Evolutionary conservation across 768 basidiomycete genomes (phyloP).

Genomic region (Punctularia strigosozonata): DNA sequence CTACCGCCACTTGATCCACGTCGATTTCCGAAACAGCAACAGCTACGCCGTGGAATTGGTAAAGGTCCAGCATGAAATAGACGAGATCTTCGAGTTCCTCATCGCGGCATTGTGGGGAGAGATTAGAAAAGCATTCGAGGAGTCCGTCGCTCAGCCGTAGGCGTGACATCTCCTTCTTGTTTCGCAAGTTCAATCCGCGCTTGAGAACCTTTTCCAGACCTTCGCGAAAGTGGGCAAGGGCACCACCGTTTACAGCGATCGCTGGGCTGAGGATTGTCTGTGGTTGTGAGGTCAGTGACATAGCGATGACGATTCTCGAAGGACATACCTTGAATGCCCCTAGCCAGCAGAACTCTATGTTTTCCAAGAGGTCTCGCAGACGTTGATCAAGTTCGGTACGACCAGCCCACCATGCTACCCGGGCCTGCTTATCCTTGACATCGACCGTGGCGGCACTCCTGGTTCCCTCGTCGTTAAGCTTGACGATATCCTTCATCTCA

Average conservation of each 20-base stretch:
- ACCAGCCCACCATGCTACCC: conserved; percentile 79
- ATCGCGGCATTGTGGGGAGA: conserved; percentile 74
- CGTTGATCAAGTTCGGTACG: conserved; percentile 67
- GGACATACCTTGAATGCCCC: conserved; percentile 86
- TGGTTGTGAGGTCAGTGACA: not conserved
- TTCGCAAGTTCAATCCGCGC: conserved; percentile 43
- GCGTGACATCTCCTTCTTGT: conserved; percentile 43
- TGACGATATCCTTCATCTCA: conserved; percentile 74
- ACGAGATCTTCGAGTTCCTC: conserved; percentile 94
- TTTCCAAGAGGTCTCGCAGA: conserved; percentile 61
- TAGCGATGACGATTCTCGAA: not conserved
- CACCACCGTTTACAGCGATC: conserved; percentile 26
- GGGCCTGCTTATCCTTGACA: conserved; percentile 49
- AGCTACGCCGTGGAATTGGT: conserved; percentile 85
- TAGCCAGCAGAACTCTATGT: conserved; percentile 93
- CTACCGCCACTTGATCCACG: conserved; percentile 79
- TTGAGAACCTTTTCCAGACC: conserved; percentile 72
- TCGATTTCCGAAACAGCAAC: conserved; percentile 89
- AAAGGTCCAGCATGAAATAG: conserved; percentile 88
- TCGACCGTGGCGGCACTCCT: conserved; percentile 63
- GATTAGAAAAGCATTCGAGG: conserved; percentile 75
- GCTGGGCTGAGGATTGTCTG: conserved; percentile 56
- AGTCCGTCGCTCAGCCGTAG: conserved; percentile 57
- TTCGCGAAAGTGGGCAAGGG: conserved; percentile 43
- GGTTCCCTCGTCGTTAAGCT: conserved; percentile 65